Evolutionary conservation across 2,329 filamentous ascomycete genomes (phyloP).

Genomic region (Xylaria polymorpha): DNA sequence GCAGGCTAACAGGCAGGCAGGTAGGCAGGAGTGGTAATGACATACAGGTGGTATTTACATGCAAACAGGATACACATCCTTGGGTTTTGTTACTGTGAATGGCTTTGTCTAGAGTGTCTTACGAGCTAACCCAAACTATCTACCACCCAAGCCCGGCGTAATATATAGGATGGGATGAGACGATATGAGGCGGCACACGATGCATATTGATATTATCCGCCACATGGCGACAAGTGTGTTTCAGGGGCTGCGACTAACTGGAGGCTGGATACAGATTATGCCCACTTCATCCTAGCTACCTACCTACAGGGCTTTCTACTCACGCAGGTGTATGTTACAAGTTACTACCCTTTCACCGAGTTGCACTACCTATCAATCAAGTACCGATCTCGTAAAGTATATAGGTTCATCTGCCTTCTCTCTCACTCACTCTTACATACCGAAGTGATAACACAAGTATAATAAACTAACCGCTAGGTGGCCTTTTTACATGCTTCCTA

Average conservation of each 20-base stretch:
- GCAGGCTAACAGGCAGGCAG: not conserved
- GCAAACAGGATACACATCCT: not conserved
- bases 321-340: not conserved
- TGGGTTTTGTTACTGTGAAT: not conserved
- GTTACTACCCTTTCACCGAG: not conserved
- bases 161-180: not conserved
- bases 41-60: conserved; percentile 4
- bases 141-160: not conserved
- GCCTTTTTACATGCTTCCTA: no score
- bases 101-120: not conserved
- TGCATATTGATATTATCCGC: not conserved
- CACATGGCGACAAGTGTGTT: not conserved
- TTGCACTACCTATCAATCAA: not conserved
- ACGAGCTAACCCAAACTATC: not conserved
- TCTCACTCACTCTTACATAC: not conserved
- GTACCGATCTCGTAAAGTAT: not conserved
- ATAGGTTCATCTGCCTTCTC: not conserved
- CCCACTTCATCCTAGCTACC: no score
- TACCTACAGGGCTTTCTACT: not conserved
- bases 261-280: not conserved
- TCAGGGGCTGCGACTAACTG: not conserved
- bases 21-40: conserved; percentile 14
- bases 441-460: no score
- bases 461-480: no score
- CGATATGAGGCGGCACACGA: not conserved